Conservation (phyloP, 768 basidiomycete species). For the Cyathus striatus region DNA sequence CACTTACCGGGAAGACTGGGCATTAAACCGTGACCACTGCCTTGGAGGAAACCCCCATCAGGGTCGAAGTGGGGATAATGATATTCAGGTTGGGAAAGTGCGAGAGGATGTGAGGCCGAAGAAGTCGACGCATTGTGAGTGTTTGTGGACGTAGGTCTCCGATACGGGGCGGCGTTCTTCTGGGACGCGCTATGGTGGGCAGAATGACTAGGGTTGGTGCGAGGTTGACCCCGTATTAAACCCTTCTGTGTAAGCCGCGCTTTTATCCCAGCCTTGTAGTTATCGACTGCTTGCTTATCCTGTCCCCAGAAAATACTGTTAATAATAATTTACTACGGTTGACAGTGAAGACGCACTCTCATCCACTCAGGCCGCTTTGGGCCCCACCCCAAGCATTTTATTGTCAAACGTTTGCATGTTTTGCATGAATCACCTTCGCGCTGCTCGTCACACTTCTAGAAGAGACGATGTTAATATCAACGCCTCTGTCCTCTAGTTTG, state of each 20-base stretch:
- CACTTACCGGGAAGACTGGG: slow-evolving; percentile 41
- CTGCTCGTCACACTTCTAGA: slow-evolving; percentile 86
- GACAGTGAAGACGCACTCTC: slow-evolving; percentile 57
- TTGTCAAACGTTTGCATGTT: slow-evolving; percentile 76
- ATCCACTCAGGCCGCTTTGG: slow-evolving; percentile 86
- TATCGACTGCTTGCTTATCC: slow-evolving; percentile 81
- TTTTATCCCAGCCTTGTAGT: slow-evolving; percentile 82
- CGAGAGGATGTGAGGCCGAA: not conserved
- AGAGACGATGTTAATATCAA: slow-evolving; percentile 3
- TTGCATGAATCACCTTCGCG: slow-evolving; percentile 76
- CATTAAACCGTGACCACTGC: slow-evolving; percentile 22
- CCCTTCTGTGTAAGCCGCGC: slow-evolving; percentile 72
- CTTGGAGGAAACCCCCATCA: slow-evolving; percentile 12
- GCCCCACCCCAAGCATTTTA: slow-evolving; percentile 84
- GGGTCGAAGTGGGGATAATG: not conserved
- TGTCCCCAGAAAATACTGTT: slow-evolving; percentile 18
- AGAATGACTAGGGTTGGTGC: slow-evolving; percentile 44
- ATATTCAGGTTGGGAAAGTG: not conserved
- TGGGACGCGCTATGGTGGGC: slow-evolving; percentile 13
- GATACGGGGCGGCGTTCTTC: no score
- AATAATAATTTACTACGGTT: not conserved
- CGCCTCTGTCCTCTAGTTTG: not conserved
- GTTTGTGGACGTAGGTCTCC: not conserved
- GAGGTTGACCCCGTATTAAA: slow-evolving; percentile 79
- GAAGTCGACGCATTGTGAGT: not conserved